These are phyloP conservation scores for Backusella luteola DNA, from an alignment of 192 early-diverging fungal genomes.

Conservation along the genomic window DNA sequence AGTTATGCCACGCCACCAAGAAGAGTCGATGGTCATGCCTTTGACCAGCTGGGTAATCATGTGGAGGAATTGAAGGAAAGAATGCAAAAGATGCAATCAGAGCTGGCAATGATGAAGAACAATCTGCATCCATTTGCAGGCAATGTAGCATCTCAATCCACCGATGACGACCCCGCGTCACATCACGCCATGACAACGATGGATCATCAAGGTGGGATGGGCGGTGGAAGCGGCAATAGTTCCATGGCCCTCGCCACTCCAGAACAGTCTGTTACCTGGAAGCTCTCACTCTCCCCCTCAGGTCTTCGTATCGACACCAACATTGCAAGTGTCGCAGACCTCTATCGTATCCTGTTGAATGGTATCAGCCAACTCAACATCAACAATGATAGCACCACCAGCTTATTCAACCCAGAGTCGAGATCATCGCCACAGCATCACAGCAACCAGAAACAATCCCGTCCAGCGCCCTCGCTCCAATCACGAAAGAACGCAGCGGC, in stretches of 20 bases:
- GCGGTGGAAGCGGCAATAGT: not conserved
- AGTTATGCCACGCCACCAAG: slow-evolving; percentile 43
- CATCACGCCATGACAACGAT: not conserved
- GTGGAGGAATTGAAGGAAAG: slow-evolving; percentile 43
- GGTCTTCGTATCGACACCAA: slow-evolving; percentile 44
- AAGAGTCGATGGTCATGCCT: slow-evolving; percentile 42
- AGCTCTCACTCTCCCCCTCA: slow-evolving; percentile 39
- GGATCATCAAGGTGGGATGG: not conserved
- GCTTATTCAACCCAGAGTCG: slow-evolving; percentile 37
- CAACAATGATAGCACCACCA: slow-evolving; percentile 37
- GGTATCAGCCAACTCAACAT: slow-evolving; percentile 44
- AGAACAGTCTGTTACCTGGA: slow-evolving; percentile 33
- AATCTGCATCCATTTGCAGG: slow-evolving; percentile 37
- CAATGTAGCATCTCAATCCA: not conserved
- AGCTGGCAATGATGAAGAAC: slow-evolving; percentile 40
- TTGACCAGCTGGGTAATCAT: slow-evolving; percentile 42
- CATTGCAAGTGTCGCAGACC: slow-evolving; percentile 42
- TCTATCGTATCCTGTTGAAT: slow-evolving; percentile 39
- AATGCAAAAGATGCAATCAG: slow-evolving; percentile 45
- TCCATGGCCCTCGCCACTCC: not conserved
- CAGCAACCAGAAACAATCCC: not conserved
- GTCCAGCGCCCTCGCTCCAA: not conserved
- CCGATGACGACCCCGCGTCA: slow-evolving; percentile 3
- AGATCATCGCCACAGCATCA: slow-evolving; percentile 1
- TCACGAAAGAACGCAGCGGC: not conserved